Evolutionary conservation across 306 rosid genomes (phyloP), one percentile per base, ranked within the genome.

Genomic region (Lagenaria siceraria): DNA sequence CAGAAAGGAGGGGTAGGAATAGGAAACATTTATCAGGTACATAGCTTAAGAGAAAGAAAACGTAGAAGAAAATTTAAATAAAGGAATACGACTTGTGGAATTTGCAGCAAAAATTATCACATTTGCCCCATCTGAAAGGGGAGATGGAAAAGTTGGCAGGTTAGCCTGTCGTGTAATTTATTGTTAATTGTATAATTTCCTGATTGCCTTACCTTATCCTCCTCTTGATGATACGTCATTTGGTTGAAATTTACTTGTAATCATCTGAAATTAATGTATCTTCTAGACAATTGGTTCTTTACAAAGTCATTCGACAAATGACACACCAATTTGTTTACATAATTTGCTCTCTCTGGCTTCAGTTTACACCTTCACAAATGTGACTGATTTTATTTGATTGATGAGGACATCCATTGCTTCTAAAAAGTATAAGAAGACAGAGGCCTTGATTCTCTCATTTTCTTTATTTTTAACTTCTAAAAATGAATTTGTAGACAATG

Each of bases 1-100:
- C 11, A 35, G 79, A 63, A 68, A 84, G 80, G 90, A 51, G 87
- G 81, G 90, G 91, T 83, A 86, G 96, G 89, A 82, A 78, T 82
- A 80, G 84, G 84, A 77, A 82, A 81, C 82, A 85, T 80, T 81
- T 76, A 56, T 10, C 84, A 68, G 90, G 88, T 82, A 76, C 76
- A 82, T 88, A 85, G 29, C 17, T 78, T 78, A 80, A 46, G 84
- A 64, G 29, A 78, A 64, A 66, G 21, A 48, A 77, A 4, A 56
- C 18, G 59, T 40, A 46, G 72, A 33, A n/a, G 56, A 62, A 48
- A 53, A 27, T 42, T 25, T 19, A 51, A 77, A 77, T 77, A 77
- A 76, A 17, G 43, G 79, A 77, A 42, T 22, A 24, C 40, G 13
- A 22, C 24, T 56, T 62, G 10, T 75, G 77, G 61, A 70, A 12